These are phyloP conservation scores for Aspergillus leporis DNA, from an alignment of 495 filamentous ascomycete species.

Conservation along the genomic window DNA sequence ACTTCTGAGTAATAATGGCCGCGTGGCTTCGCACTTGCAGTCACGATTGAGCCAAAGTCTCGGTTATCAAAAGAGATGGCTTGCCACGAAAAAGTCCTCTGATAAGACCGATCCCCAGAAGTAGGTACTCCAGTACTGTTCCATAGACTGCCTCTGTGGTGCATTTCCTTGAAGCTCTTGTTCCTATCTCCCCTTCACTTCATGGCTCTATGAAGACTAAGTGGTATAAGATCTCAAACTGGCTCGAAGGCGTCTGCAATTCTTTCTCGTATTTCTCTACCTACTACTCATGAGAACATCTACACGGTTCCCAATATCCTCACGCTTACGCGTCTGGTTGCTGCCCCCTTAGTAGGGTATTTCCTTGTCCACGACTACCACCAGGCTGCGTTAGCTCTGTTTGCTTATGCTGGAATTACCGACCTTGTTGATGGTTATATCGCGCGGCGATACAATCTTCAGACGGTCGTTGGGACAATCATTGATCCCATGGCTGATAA, in stretches of 20 bases:
- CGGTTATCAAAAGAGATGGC: slow-evolving; percentile 26
- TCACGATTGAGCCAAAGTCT: slow-evolving; percentile 9
- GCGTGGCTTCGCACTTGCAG: background rate
- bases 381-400: slow-evolving; percentile 73
- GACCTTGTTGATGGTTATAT: slow-evolving; percentile 93
- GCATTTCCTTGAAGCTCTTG: background rate
- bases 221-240: slow-evolving; percentile 11
- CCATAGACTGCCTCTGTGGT: background rate
- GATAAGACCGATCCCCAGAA: slow-evolving; percentile 21
- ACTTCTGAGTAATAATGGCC: background rate
- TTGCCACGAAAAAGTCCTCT: slow-evolving; percentile 25
- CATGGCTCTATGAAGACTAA: background rate
- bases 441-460: slow-evolving; percentile 78
- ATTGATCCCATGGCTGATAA: slow-evolving; percentile 98
- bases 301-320: slow-evolving; percentile 93
- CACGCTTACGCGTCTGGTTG: slow-evolving; percentile 81
- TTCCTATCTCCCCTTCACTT: background rate
- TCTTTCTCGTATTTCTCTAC: slow-evolving; percentile 52
- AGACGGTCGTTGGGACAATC: slow-evolving; percentile 94
- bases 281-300: slow-evolving; percentile 77
- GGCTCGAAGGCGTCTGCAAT: slow-evolving; percentile 32
- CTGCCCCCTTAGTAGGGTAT: slow-evolving; percentile 86
- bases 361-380: slow-evolving; percentile 82
- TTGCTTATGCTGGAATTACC: slow-evolving; percentile 88
- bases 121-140: slow-evolving; percentile 18